A percentile compares a stretch with the other conserved stretches of the same genome.
These are phyloP conservation scores for Yamadazyma spencermartinsiae DNA, from an alignment of 1,139 yeast genomes.

Conservation along the genomic window DNA sequence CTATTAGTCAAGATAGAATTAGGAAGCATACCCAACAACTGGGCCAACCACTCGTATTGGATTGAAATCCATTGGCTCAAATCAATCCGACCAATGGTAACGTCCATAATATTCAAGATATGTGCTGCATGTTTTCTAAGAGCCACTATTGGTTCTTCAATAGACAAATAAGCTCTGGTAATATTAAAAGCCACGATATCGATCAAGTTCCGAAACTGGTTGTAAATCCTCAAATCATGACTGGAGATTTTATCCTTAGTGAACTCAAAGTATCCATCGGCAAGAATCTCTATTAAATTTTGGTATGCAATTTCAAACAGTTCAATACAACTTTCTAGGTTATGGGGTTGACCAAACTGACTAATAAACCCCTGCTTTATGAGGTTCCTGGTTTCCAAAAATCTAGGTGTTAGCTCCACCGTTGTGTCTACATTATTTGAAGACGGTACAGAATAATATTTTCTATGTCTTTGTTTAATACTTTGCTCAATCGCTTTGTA, in stretches of 20 bases:
- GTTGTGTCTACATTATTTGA: conserved; percentile 27
- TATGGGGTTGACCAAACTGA: conserved; percentile 36
- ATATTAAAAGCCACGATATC: conserved; percentile 67
- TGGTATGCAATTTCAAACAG: conserved; percentile 37
- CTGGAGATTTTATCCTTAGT: conserved; percentile 18
- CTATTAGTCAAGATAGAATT: conserved; percentile 37
- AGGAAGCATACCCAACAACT: conserved; percentile 49
- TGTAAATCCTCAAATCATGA: conserved; percentile 32
- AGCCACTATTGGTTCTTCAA: conserved; percentile 59
- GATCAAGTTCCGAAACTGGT: conserved; percentile 45
- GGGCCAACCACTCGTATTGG: conserved; percentile 58
- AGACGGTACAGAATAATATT: conserved; percentile 40
- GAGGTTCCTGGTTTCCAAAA: conserved; percentile 41
- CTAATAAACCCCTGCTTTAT: conserved; percentile 38
- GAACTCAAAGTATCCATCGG: conserved; percentile 19
- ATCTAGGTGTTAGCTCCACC: conserved; percentile 37
- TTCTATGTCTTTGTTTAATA: conserved; percentile 37
- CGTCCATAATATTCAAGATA: conserved; percentile 39
- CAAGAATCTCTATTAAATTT: conserved; percentile 27
- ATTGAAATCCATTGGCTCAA: conserved; percentile 40
- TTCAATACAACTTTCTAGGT: conserved; percentile 32
- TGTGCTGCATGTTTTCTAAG: conserved; percentile 67
- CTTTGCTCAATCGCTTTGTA: conserved; percentile 33
- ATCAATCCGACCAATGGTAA: conserved; percentile 14
- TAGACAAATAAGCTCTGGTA: conserved; percentile 59